Evolutionary conservation across 2,329 filamentous ascomycete species (phyloP), one percentile per base, ranked within the genome.

Genomic region (Hypoxylon sp.): DNA sequence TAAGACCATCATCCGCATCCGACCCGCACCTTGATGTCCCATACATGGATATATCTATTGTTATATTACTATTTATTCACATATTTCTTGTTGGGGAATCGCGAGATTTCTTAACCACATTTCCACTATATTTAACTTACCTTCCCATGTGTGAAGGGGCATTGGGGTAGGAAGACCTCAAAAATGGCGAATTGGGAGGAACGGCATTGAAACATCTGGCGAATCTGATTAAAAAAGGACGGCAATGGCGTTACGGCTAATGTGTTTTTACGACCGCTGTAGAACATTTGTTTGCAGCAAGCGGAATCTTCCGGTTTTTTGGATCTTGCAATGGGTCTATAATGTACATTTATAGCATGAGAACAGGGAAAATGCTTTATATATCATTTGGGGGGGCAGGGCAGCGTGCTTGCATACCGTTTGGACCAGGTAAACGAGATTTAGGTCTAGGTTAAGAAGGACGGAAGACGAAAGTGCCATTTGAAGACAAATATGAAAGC

Each of bases 231-330:
- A 34, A 49, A 34, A 49, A 57, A 10, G 55, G 56, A 62, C 14
- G 66, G 66, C 55, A 48, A 53, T 19, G 62, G 66, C 59, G 66
- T 69, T 66, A 48, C 30, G 66, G 55, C 19, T 66, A 48, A 17
- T 61, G 21, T 57, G 17, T 60, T 65, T 55, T 56, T 49, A 51
- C 50, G 55, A 28, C 17, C 43, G 38, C 30, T 51, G 46, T 57
- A 46, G 19, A 19, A 57, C 51, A 46, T 23, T 43, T 41, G 48
- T 43, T 51, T 36, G 36, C 21, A 21, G 38, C 36, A 34, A 48
- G 30, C 57, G 45, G 41, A 17, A 14, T 32, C 32, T 57, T 49
- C 41, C 41, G 59, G 30, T 32, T 19, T 60, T 41, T 60, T 60
- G 46, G 36, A 19, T 36, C 41, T 48, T 50, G n/a, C 30, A 10